Evolutionary conservation across 73 alveolate genomes (phyloP).

Genomic region (Tetrahymena thermophila): DNA sequence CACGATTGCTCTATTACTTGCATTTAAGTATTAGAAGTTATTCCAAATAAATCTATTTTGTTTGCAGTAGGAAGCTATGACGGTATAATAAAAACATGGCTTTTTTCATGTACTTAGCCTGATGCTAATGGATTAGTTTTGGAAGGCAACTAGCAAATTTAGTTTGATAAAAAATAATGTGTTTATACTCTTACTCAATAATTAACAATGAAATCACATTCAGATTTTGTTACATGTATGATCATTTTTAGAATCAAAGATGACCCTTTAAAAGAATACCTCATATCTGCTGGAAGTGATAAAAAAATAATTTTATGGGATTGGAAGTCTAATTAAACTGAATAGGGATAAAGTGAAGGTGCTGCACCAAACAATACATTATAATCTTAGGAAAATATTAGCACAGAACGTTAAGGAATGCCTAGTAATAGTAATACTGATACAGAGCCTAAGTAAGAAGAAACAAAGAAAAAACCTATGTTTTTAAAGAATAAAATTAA

Average conservation of each 20-base stretch:
- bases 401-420: not conserved
- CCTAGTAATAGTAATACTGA: not conserved
- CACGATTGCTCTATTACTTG: not conserved
- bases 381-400: not conserved
- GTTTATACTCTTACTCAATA: not conserved
- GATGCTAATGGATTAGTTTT: not conserved
- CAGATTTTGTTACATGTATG: not conserved
- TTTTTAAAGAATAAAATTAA: not conserved
- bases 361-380: not conserved
- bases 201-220: not conserved
- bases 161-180: not conserved
- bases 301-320: not conserved
- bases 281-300: not conserved
- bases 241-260: not conserved
- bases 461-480: not conserved
- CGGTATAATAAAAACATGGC: not conserved
- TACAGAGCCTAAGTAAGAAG: not conserved
- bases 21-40: not conserved
- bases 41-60: not conserved
- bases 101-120: not conserved
- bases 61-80: not conserved
- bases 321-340: not conserved
- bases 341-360: not conserved
- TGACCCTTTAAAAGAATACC: not conserved
- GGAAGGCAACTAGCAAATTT: not conserved